phyloP scores from a whole-genome alignment of 192 early-diverging fungal species.

The Phlyctochytrium bullatum region DNA sequence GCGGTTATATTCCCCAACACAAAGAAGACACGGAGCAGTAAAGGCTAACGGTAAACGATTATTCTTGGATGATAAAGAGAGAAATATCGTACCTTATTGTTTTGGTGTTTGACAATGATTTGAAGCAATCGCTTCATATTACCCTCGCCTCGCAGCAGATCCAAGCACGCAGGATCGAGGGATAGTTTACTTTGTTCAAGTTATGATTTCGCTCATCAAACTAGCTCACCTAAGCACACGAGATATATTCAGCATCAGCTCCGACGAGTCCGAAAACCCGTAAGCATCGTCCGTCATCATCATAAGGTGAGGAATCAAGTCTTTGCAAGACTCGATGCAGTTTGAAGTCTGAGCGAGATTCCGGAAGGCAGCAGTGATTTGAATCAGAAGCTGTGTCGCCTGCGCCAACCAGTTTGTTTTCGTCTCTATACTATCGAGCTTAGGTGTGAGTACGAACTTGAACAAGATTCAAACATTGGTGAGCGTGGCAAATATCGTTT shows the following conservation, averaged over 20 bases:
- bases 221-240: slow-evolving; percentile 32
- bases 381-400: slow-evolving; percentile 4
- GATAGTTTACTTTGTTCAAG: slow-evolving; percentile 43
- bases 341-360: neutral
- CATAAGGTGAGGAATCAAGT: neutral
- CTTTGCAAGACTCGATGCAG: neutral
- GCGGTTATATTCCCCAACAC: slow-evolving; percentile 43
- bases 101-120: slow-evolving; percentile 1
- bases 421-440: no score
- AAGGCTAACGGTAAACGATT: slow-evolving; percentile 29
- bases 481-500: no score
- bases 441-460: no score
- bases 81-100: no score
- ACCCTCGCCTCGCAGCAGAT: slow-evolving; percentile 3
- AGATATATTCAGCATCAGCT: slow-evolving; percentile 32
- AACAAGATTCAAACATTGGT: no score
- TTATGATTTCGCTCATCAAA: neutral
- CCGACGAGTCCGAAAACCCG: slow-evolving; percentile 22
- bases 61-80: no score
- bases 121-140: no score
- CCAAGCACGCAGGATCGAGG: slow-evolving; percentile 23
- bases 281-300: slow-evolving; percentile 2
- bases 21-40: slow-evolving; percentile 38
- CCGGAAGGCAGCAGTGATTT: neutral
- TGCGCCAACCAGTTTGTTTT: no score